Conservation (phyloP, 495 filamentous ascomycete genomes). For the Penicillium macrosclerotiorum region DNA sequence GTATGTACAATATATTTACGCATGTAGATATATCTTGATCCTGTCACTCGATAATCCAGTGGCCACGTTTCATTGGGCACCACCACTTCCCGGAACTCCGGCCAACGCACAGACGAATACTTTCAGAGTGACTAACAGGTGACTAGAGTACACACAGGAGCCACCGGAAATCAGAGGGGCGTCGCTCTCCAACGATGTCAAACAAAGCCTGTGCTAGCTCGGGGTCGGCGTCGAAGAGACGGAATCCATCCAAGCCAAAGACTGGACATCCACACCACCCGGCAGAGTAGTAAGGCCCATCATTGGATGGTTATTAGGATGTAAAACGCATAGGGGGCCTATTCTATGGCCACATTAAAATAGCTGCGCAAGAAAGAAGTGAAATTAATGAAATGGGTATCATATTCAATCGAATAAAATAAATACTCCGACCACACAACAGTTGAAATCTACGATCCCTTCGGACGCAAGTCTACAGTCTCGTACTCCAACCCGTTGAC, state of each 20-base stretch:
- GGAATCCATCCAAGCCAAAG: constrained; percentile 2
- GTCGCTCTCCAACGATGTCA: constrained; percentile 19
- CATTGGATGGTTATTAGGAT: too few species aligned
- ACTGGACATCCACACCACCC: constrained; percentile 4
- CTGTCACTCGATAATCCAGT: background rate
- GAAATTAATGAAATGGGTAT: constrained; percentile 15
- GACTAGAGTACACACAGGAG: background rate
- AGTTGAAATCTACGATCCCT: constrained; percentile 16
- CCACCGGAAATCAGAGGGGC: constrained; percentile 2
- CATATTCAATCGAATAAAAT: constrained; percentile 16
- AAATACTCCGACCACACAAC: constrained; percentile 1
- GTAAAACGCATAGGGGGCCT: too few species aligned
- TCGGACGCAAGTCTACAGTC: constrained; percentile 72
- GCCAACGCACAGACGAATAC: background rate
- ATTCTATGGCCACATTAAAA: background rate
- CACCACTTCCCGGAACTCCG: background rate
- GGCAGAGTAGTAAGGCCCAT: background rate
- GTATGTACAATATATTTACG: background rate
- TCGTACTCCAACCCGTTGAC: constrained; percentile 69
- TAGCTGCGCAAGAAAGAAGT: background rate
- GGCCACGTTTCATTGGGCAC: background rate
- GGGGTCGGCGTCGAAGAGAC: constrained; percentile 19
- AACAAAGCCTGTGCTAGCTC: constrained; percentile 11
- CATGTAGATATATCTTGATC: background rate
- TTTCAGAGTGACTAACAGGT: background rate